Evolutionary conservation across 1,139 yeast species (phyloP).

Genomic region (Tardiomyces blankii): DNA sequence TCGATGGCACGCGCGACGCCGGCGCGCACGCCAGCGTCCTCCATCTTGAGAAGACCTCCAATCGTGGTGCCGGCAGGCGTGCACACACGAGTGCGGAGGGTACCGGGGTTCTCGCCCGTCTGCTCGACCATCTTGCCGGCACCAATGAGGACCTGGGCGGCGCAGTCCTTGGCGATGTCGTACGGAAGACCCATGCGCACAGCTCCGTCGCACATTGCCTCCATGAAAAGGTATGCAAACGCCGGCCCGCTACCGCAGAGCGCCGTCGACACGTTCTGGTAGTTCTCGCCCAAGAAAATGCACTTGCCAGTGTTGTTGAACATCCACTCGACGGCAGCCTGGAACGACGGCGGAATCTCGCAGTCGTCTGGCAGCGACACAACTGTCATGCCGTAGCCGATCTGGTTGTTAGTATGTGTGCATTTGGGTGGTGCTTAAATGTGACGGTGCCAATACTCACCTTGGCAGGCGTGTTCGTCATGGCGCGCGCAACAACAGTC

Average conservation of each 20-base stretch:
- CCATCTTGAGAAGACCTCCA: slow-evolving; percentile 88
- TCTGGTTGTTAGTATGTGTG: slow-evolving; percentile 4
- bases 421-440: not conserved
- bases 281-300: slow-evolving; percentile 44
- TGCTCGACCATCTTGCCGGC: slow-evolving; percentile 80
- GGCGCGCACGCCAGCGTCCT: slow-evolving; percentile 80
- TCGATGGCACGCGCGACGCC: slow-evolving; percentile 83
- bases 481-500: slow-evolving; percentile 64
- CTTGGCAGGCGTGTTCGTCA: slow-evolving; percentile 96
- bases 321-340: slow-evolving; percentile 62
- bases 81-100: slow-evolving; percentile 75
- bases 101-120: slow-evolving; percentile 78
- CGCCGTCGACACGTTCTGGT: slow-evolving; percentile 95
- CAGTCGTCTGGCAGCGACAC: slow-evolving; percentile 43
- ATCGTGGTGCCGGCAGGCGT: slow-evolving; percentile 99
- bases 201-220: slow-evolving; percentile 89
- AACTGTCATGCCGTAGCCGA: slow-evolving; percentile 88
- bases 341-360: slow-evolving; percentile 30
- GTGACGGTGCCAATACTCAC: not conserved
- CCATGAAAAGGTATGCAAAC: slow-evolving; percentile 79
- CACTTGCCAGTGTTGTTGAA: slow-evolving; percentile 43
- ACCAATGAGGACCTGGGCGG: slow-evolving; percentile 94
- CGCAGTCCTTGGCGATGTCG: slow-evolving; percentile 73
- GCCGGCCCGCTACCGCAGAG: slow-evolving; percentile 97
- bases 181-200: slow-evolving; percentile 90